Percentiles rank a stretch among this genome's conserved stretches.
Evolutionary conservation across 176 grass and related monocot species (phyloP).

Genomic region (Carex kokanica): DNA sequence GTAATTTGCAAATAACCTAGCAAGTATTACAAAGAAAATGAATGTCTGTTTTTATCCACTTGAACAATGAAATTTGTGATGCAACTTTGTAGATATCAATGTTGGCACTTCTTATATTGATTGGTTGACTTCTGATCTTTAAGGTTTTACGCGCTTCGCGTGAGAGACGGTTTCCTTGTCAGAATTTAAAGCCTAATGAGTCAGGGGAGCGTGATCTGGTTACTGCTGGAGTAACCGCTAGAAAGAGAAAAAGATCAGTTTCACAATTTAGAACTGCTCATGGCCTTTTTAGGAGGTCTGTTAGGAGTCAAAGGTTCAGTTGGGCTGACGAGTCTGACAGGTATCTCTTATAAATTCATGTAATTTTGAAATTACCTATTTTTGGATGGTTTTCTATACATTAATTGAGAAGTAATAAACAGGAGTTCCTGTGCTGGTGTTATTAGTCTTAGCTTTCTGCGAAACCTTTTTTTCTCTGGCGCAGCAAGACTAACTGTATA

Average conservation of each 20-base stretch:
- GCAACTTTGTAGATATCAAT: constrained; percentile 13
- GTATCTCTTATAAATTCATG: constrained; percentile 36
- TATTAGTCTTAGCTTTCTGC: not conserved
- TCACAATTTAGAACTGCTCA: constrained; percentile 36
- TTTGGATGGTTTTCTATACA: not conserved
- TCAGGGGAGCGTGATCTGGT: constrained; percentile 24
- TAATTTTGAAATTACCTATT: constrained; percentile 4
- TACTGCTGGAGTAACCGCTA: constrained; percentile 33
- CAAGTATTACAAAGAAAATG: not conserved
- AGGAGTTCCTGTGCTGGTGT: not conserved
- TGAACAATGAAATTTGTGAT: not conserved
- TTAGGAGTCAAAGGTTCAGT: constrained; percentile 59
- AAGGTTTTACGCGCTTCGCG: constrained; percentile 81
- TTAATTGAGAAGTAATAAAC: not conserved
- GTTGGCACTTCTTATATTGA: constrained; percentile 6
- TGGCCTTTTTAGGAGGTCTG: constrained; percentile 38
- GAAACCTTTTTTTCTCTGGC: not conserved
- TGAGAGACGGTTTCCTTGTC: constrained; percentile 34
- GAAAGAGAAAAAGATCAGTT: constrained; percentile 55
- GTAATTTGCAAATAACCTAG: not conserved
- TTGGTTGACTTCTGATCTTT: constrained; percentile 22
- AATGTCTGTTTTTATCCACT: not conserved
- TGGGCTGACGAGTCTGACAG: constrained; percentile 78
- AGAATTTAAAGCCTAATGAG: constrained; percentile 35
- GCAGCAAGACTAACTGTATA: not conserved